Evolutionary conservation across 345 rosid genomes (phyloP).

Genomic region (Camelina neglecta): DNA sequence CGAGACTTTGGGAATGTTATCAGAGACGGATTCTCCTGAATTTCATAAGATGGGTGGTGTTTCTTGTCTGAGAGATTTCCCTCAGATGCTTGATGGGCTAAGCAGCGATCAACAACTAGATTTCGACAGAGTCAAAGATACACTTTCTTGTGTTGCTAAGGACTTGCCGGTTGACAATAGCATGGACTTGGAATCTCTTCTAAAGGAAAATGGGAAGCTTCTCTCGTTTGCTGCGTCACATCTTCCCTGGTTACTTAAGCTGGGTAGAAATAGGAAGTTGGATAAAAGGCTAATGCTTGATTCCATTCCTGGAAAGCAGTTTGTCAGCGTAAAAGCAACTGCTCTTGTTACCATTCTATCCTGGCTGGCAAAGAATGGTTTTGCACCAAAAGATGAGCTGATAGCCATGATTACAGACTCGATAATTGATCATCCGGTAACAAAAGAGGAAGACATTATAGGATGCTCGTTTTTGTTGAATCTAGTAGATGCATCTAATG

Average conservation of each 20-base stretch:
- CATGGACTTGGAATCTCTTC: slow-evolving; percentile 60
- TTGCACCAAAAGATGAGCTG: slow-evolving; percentile 85
- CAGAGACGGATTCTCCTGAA: slow-evolving; percentile 59
- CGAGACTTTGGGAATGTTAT: slow-evolving; percentile 62
- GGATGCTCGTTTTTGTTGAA: slow-evolving; percentile 92
- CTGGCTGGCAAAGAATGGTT: slow-evolving; percentile 87
- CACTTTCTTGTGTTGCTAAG: slow-evolving; percentile 66
- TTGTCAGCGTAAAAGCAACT: slow-evolving; percentile 64
- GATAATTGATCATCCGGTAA: slow-evolving; percentile 80
- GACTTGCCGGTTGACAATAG: slow-evolving; percentile 60
- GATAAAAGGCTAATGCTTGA: slow-evolving; percentile 55
- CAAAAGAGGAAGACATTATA: slow-evolving; percentile 80
- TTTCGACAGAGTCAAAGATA: slow-evolving; percentile 52
- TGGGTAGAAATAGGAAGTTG: slow-evolving; percentile 56
- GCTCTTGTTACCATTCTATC: slow-evolving; percentile 69
- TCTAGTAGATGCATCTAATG: slow-evolving; percentile 85
- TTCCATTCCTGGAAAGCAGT: slow-evolving; percentile 65
- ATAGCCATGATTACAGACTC: slow-evolving; percentile 80
- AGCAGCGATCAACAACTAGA: slow-evolving; percentile 52
- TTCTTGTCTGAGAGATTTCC: slow-evolving; percentile 54
- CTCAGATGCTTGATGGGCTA: slow-evolving; percentile 53
- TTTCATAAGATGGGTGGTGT: slow-evolving; percentile 53
- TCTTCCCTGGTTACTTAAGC: slow-evolving; percentile 91
- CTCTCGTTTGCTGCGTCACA: slow-evolving; percentile 71
- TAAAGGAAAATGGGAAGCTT: slow-evolving; percentile 75